phyloP scores from a whole-genome alignment of 2,329 filamentous ascomycete genomes.

The Pseudogymnoascus verrucosus region DNA sequence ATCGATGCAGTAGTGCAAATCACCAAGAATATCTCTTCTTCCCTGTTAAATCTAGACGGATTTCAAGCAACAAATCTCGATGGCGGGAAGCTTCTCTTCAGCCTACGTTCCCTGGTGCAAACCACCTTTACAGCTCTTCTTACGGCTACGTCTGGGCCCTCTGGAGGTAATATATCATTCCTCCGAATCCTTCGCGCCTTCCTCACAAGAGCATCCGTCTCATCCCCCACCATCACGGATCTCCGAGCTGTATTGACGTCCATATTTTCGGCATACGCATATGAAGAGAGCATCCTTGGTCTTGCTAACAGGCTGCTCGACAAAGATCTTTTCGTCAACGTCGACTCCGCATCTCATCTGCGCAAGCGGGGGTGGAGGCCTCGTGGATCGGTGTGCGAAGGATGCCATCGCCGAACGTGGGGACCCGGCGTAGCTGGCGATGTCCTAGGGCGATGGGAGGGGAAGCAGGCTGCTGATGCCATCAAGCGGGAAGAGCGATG shows the following conservation, averaged over 20 bases:
- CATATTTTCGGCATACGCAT: conserved; percentile 91
- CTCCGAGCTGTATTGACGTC: conserved; percentile 76
- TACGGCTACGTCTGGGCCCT: conserved; percentile 54
- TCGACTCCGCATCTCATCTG: conserved; percentile 64
- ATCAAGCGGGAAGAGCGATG: conserved; percentile 30
- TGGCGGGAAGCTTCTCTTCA: conserved; percentile 52
- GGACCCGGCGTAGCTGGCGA: conserved; percentile 72
- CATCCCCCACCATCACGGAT: conserved; percentile 80
- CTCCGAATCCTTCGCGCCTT: conserved; percentile 84
- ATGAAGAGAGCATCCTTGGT: conserved; percentile 81
- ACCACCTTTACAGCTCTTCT: conserved; percentile 84
- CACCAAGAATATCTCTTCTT: conserved; percentile 54
- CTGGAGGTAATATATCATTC: conserved; percentile 60
- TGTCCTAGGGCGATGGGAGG: conserved; percentile 78
- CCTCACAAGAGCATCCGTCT: conserved; percentile 69
- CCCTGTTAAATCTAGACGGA: conserved; percentile 35
- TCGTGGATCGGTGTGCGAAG: conserved; percentile 77
- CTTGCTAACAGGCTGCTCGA: conserved; percentile 83
- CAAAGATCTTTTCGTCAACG: conserved; percentile 78
- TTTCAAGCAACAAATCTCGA: conserved; percentile 34
- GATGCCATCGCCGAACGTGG: conserved; percentile 76
- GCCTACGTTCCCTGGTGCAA: conserved; percentile 75
- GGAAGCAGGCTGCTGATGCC: conserved; percentile 43
- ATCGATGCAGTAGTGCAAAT: conserved; percentile 55
- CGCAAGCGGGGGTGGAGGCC: conserved; percentile 86